Percentiles rank a stretch among this genome's conserved stretches.
Conservation (phyloP, 1,284 basidiomycete species). For the Sphaerobolus stellatus region DNA sequence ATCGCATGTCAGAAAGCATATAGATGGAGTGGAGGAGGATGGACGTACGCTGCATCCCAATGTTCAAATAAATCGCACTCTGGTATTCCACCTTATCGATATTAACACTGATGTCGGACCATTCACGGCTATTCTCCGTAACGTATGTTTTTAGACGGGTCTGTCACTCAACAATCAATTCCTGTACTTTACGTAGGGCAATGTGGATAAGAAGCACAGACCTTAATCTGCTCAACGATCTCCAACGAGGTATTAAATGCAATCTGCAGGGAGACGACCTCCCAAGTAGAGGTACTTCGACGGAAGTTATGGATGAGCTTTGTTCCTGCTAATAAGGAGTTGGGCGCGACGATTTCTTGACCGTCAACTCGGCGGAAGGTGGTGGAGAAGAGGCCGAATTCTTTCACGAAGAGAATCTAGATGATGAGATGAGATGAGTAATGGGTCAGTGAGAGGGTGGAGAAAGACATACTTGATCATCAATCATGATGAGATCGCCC, state of each 20-base stretch:
- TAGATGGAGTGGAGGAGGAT: not conserved
- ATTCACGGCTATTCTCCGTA: slow-evolving; percentile 68
- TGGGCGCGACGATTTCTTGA: slow-evolving; percentile 78
- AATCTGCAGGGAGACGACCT: slow-evolving; percentile 64
- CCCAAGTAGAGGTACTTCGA: slow-evolving; percentile 80
- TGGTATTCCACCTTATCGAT: slow-evolving; percentile 79
- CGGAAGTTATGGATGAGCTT: slow-evolving; percentile 78
- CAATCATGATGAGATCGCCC: slow-evolving; percentile 77
- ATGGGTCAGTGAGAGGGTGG: not conserved
- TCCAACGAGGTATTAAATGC: slow-evolving; percentile 68
- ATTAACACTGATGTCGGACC: slow-evolving; percentile 60
- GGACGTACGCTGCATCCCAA: slow-evolving; percentile 74
- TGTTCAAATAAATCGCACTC: slow-evolving; percentile 63
- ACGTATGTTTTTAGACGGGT: slow-evolving; percentile 61
- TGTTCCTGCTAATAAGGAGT: slow-evolving; percentile 66
- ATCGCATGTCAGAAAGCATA: slow-evolving; percentile 7
- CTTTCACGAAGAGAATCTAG: slow-evolving; percentile 61
- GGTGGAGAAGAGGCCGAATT: slow-evolving; percentile 82
- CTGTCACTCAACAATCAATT: slow-evolving; percentile 29
- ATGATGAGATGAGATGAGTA: slow-evolving; percentile 12
- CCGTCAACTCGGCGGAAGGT: slow-evolving; percentile 78
- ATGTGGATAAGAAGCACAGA: not conserved
- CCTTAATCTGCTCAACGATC: slow-evolving; percentile 60
- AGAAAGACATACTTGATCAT: slow-evolving; percentile 53
- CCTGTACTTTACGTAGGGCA: not conserved